Percentiles rank a stretch among this genome's conserved stretches.
Conservation (phyloP, 1,139 yeast species). For the Hemisphaericaspora lyxosophila region DNA sequence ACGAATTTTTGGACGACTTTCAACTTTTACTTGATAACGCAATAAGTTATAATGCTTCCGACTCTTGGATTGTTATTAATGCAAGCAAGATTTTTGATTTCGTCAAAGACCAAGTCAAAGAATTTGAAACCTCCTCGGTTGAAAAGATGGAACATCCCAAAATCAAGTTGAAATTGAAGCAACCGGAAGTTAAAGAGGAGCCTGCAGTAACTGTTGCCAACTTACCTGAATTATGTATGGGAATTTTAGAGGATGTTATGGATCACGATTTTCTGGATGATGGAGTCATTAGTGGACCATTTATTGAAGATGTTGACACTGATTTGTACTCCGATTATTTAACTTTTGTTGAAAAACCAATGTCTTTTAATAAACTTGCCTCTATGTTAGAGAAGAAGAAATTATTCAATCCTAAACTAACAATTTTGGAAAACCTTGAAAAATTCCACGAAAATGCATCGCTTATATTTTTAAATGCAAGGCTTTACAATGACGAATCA, state of each 20-base stretch:
- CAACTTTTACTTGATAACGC: slow-evolving; percentile 61
- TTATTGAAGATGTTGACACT: slow-evolving; percentile 55
- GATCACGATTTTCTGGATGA: slow-evolving; percentile 43
- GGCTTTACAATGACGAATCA: slow-evolving; percentile 55
- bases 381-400: slow-evolving; percentile 42
- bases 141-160: slow-evolving; percentile 9
- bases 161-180: slow-evolving; percentile 15
- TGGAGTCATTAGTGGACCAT: slow-evolving; percentile 54
- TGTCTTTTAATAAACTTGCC: slow-evolving; percentile 51
- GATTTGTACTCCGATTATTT: slow-evolving; percentile 62
- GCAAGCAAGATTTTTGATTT: slow-evolving; percentile 43
- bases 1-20: slow-evolving; percentile 56
- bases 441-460: slow-evolving; percentile 49
- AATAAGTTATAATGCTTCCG: slow-evolving; percentile 57
- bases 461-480: slow-evolving; percentile 58
- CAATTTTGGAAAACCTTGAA: slow-evolving; percentile 41
- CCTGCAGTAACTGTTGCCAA: slow-evolving; percentile 19
- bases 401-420: slow-evolving; percentile 29
- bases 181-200: slow-evolving; percentile 7
- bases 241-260: slow-evolving; percentile 36
- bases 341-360: slow-evolving; percentile 54
- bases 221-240: slow-evolving; percentile 25
- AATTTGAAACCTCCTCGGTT: slow-evolving; percentile 19
- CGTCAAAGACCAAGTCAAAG: slow-evolving; percentile 43
- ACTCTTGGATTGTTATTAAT: slow-evolving; percentile 60